Base-by-base conservation (phyloP, 2,329 filamentous ascomycete genomes). In the Aureobasidium sp. region DNA sequence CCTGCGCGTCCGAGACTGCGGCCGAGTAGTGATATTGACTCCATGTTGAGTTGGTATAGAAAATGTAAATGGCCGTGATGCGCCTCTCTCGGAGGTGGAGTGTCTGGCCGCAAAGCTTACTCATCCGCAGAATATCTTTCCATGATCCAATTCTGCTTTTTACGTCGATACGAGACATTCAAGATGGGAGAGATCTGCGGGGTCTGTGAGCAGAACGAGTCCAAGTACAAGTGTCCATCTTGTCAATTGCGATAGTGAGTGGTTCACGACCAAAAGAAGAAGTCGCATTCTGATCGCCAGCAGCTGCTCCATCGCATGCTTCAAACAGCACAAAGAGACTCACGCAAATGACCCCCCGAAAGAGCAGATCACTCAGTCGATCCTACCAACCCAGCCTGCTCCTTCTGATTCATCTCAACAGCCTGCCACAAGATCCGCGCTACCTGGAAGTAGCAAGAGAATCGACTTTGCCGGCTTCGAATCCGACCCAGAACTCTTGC, bases 191-290 rank as follows among this genome's bases (percentile, higher is more conserved):
- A 70, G 8, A 64, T 70, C 13, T 80, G 78, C 63, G 74, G 74
- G 47, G 71, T 80, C n/a, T 80, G 78, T 69, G 68, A 73, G 44
- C 68, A 69, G 26, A 68, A 71, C 51, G 72, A 74, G n/a, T 77
- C 76, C 52, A 80, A 80, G 68, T 80, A 80, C 73, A 79, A 78
- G 70, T 80, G 78, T 66, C 76, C 77, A n/a, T 73, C 74, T 23
- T 80, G 78, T 67, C 69, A 74, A 63, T 65, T 78, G 36, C 76
- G 74, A 69, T 80, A 80, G 78, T 79, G 69, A 26, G 72, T 66
- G 34, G 9, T 3, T 29, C 23, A n/a, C 42, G 9, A 7, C 13
- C 9, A 17, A 29, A 2, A 42, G 36, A 15, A n/a, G 13, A 29
- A 29, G 51, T 41, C 51, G 51, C 51, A 42, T 42, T 13, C 51